Conservation (phyloP, 2,329 filamentous ascomycete species). For the Alternaria metachromatica region DNA sequence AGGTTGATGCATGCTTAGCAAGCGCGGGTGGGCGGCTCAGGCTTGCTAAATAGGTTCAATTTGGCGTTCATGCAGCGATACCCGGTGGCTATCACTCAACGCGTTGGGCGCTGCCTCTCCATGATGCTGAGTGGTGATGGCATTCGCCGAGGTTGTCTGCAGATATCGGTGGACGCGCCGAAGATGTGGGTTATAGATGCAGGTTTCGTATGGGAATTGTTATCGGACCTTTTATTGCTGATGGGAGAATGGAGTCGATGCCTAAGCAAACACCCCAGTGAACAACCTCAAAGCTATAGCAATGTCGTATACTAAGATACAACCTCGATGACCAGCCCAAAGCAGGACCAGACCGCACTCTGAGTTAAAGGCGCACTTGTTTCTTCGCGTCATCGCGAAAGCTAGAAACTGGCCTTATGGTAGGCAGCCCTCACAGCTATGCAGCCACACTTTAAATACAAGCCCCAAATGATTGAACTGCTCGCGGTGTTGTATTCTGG, state of each 20-base stretch:
- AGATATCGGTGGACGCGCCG: neutral
- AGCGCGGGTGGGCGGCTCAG: neutral
- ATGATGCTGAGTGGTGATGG: neutral
- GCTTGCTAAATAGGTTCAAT: conserved; percentile 4
- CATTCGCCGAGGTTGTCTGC: neutral
- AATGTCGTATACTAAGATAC: too few relatives aligned
- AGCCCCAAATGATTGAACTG: too few relatives aligned
- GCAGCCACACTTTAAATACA: too few relatives aligned
- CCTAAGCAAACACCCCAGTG: neutral
- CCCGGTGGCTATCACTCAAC: conserved; percentile 11
- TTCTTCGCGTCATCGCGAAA: too few relatives aligned
- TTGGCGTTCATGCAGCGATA: neutral
- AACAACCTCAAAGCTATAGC: too few relatives aligned
- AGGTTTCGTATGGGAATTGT: neutral
- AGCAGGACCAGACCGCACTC: too few relatives aligned
- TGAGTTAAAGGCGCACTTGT: too few relatives aligned
- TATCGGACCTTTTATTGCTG: neutral
- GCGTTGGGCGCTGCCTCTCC: neutral
- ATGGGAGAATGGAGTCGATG: neutral
- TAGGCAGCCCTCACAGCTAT: too few relatives aligned
- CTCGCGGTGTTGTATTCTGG: too few relatives aligned
- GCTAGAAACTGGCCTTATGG: too few relatives aligned
- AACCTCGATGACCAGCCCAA: too few relatives aligned
- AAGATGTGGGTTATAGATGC: neutral
- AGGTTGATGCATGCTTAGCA: conserved; percentile 8